phyloP scores from a whole-genome alignment of 306 rosid genomes.

The Cyamopsis tetragonoloba region DNA sequence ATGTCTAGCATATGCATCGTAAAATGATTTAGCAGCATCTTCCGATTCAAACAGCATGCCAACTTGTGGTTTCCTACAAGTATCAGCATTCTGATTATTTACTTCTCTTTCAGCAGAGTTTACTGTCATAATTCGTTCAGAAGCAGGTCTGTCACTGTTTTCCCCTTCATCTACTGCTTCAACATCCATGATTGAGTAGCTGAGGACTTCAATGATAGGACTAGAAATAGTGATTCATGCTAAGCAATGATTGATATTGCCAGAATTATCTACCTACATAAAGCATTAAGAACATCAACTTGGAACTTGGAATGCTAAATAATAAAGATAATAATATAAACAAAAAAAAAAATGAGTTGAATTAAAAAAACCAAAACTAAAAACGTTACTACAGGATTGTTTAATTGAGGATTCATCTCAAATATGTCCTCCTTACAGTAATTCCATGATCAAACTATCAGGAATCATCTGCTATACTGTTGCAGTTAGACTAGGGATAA shows the following conservation, averaged over 20 bases:
- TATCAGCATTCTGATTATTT: constrained; percentile 36
- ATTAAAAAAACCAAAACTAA: neutral
- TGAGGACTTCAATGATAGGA: constrained; percentile 12
- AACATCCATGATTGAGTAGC: constrained; percentile 40
- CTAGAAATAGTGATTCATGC: constrained; percentile 26
- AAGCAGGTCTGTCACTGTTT: constrained; percentile 28
- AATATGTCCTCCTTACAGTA: neutral
- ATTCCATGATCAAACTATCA: neutral
- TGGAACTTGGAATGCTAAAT: neutral
- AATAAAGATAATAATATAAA: neutral
- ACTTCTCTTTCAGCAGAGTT: constrained; percentile 38
- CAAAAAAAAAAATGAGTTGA: neutral
- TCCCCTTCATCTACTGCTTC: constrained; percentile 44
- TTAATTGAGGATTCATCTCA: neutral
- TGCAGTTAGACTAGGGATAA: neutral
- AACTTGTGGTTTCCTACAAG: constrained; percentile 45
- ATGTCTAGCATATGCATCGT: constrained; percentile 56
- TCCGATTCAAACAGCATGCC: constrained; percentile 70
- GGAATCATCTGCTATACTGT: neutral
- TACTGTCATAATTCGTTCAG: constrained; percentile 21
- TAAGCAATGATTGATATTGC: constrained; percentile 21
- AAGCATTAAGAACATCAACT: neutral
- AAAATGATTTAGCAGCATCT: constrained; percentile 62
- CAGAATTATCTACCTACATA: constrained; percentile 21
- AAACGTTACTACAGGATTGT: neutral